Evolutionary conservation across 306 rosid species (phyloP).

Genomic region (Acmispon strigosus): DNA sequence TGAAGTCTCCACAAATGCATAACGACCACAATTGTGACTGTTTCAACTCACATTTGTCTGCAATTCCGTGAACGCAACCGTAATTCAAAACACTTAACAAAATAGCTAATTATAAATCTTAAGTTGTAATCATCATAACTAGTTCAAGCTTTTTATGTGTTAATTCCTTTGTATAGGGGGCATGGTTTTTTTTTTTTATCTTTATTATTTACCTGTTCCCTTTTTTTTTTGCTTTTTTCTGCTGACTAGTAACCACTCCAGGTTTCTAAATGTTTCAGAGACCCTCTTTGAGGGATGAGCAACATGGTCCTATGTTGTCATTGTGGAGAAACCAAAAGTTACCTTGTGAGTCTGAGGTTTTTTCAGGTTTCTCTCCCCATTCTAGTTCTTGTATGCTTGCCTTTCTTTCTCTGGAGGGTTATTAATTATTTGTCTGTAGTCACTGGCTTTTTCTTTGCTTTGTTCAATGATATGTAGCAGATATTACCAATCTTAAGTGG

Average conservation of each 20-base stretch:
- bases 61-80: too few species aligned
- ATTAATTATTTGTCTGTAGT: slow-evolving; percentile 7
- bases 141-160: background rate
- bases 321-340: background rate
- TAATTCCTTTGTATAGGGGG: background rate
- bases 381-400: slow-evolving; percentile 11
- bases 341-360: slow-evolving; percentile 2
- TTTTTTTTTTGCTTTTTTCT: background rate
- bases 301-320: too few species aligned
- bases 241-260: slow-evolving; percentile 6
- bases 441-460: too few species aligned
- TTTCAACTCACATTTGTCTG: too few species aligned
- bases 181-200: slow-evolving; percentile 4
- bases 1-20: too few species aligned
- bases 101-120: slow-evolving; percentile 14
- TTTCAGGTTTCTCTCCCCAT: background rate
- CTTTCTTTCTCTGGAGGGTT: slow-evolving; percentile 19
- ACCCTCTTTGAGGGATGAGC: background rate
- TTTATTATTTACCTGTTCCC: background rate
- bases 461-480: background rate
- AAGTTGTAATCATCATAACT: background rate
- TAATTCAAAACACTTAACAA: too few species aligned
- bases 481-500: too few species aligned
- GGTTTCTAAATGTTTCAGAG: background rate
- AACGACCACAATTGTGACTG: too few species aligned